A percentile compares a stretch with the other conserved stretches of the same genome.
phyloP scores from a whole-genome alignment of 306 rosid genomes.

The Styphnolobium japonicum region DNA sequence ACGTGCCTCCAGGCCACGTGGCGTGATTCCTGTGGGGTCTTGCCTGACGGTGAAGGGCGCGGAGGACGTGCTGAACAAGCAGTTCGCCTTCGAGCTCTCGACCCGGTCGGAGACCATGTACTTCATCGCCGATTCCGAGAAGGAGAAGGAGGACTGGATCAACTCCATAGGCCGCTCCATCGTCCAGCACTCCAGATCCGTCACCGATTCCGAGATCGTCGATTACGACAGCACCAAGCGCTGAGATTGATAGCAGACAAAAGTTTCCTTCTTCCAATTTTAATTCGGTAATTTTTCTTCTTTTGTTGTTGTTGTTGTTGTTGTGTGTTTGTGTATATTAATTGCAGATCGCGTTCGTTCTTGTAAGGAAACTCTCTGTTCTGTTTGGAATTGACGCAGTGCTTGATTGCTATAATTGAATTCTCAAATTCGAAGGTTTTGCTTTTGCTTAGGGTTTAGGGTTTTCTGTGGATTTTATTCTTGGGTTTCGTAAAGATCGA shows the following conservation, averaged over 20 bases:
- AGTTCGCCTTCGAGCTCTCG: slow-evolving; percentile 51
- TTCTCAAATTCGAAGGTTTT: not conserved
- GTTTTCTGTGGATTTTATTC: not conserved
- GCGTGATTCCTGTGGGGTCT: slow-evolving; percentile 42
- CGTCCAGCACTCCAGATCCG: slow-evolving; percentile 69
- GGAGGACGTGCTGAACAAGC: slow-evolving; percentile 50
- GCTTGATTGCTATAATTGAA: not conserved
- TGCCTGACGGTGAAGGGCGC: slow-evolving; percentile 63
- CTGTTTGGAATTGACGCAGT: not conserved
- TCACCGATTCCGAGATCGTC: slow-evolving; percentile 62
- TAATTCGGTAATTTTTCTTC: not conserved
- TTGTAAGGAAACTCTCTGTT: slow-evolving; percentile 10
- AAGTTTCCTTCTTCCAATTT: not conserved
- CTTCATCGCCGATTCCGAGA: slow-evolving; percentile 62
- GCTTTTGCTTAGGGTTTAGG: not conserved
- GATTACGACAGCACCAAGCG: slow-evolving; percentile 56
- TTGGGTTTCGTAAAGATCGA: not conserved
- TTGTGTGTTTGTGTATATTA: not conserved
- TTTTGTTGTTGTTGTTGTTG: too few species aligned
- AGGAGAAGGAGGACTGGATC: slow-evolving; percentile 72
- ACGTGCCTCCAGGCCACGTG: slow-evolving; percentile 34
- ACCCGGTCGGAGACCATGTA: slow-evolving; percentile 55
- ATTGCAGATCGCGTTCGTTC: not conserved
- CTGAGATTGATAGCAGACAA: slow-evolving; percentile 1
- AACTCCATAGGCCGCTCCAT: slow-evolving; percentile 66